Evolutionary conservation across 1,284 basidiomycete species (phyloP), one percentile per base, ranked within the genome.

Genomic region (Moesziomyces sp.): DNA sequence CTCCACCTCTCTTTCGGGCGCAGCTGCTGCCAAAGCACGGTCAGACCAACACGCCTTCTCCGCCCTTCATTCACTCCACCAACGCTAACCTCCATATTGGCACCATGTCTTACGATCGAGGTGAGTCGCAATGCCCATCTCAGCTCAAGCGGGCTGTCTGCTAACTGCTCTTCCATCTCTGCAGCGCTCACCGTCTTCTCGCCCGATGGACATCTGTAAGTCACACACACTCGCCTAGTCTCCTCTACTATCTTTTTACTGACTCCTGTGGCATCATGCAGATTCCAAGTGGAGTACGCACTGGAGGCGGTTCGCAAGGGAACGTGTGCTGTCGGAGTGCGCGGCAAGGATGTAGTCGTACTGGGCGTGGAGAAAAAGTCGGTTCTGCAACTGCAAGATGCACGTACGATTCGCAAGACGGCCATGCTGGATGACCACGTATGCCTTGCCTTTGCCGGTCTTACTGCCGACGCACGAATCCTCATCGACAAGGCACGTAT

Each of bases 301-400:
- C 87, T 92, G 23, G 97, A 99, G 86, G 97, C 97, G 52, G 97
- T 99, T 50, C 88, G 93, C 79, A 94, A 96, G 85, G 97, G 97
- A 52, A 99, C 97, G 16, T 98, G 96, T 85, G 96, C 96, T 55
- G 96, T 99, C 66, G 97, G 97, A 53, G 93, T 99, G 34, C 90
- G 94, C 69, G 97, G 97, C 72, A 91, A 93, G 84, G 91, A 95
- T 80, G 92, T 95, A 38, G 97, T 97, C 5, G 94, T 99, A 5
- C 88, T 99, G 26, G 97, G 96, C 56, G 97, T 99, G 21, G 97
- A 99, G 88, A 99, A 99, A 91, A 99, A 98, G 86, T 94, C 93
- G 0, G 90, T 97, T 18, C 88, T 98, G 26, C 97, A 99, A 85
- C 89, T 99, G 9, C 97, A 99, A 87, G 97, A 99, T 86, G 93